Conservation (phyloP, 306 rosid species). For the Lathyrus tuberosus region DNA sequence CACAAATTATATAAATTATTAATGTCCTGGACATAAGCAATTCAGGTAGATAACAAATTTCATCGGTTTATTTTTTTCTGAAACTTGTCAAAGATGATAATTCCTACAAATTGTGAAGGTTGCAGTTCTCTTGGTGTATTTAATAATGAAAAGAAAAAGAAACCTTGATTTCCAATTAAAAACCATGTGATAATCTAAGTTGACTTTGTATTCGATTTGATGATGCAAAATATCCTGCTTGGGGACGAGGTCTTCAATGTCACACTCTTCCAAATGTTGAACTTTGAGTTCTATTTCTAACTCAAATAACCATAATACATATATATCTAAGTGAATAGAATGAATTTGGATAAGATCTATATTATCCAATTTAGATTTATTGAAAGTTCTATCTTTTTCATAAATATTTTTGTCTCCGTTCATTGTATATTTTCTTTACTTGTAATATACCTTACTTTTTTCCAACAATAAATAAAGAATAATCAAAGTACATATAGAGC, state of each 20-base stretch:
- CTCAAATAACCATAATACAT: no score
- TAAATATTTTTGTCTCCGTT: background rate
- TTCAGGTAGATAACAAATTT: background rate
- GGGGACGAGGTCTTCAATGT: background rate
- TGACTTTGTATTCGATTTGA: background rate
- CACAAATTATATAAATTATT: background rate
- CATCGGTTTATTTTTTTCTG: background rate
- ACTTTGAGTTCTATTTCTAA: no score
- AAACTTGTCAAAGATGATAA: slow-evolving; percentile 7
- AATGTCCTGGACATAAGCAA: background rate
- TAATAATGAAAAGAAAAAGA: background rate
- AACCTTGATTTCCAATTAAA: background rate
- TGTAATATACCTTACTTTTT: slow-evolving; percentile 20
- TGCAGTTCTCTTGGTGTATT: background rate
- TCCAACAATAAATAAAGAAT: background rate
- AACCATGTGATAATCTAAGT: slow-evolving; percentile 5
- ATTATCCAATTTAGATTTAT: no score
- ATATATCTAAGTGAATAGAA: no score
- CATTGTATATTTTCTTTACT: background rate
- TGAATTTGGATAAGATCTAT: no score
- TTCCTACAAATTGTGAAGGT: background rate
- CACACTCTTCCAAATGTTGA: no score
- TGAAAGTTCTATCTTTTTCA: no score
- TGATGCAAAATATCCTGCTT: background rate
- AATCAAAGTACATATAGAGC: slow-evolving; percentile 4